These are phyloP conservation scores for Pythium grandisporangium DNA, from an alignment of 352 stramenopile species.

Conservation along the genomic window DNA sequence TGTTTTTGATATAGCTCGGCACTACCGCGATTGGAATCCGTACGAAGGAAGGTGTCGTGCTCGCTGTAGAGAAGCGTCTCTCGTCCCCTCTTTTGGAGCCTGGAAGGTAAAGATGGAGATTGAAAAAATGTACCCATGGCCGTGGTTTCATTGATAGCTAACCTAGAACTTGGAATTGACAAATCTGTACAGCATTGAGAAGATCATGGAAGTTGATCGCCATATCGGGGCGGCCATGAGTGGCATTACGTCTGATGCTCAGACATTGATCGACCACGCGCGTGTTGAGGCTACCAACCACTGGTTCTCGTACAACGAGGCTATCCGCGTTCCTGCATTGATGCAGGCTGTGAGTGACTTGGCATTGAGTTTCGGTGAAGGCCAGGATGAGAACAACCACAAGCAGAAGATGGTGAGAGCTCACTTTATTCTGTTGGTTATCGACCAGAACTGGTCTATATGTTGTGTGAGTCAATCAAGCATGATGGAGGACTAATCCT, in stretches of 20 bases:
- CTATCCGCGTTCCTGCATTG: conserved; percentile 96
- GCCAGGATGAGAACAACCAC: conserved; percentile 91
- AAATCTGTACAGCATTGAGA: conserved; percentile 95
- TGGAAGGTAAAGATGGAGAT: conserved; percentile 31
- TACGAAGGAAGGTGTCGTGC: conserved; percentile 96
- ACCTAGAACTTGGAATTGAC: no score
- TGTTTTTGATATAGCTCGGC: conserved; percentile 86
- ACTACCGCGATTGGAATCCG: conserved; percentile 97
- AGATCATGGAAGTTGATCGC: conserved; percentile 99
- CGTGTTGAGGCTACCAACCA: conserved; percentile 98
- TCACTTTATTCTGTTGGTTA: neutral
- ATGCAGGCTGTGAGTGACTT: conserved; percentile 98
- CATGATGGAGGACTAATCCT: no score
- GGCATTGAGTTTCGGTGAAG: conserved; percentile 93
- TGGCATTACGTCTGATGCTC: conserved; percentile 96
- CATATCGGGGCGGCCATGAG: conserved; percentile 98
- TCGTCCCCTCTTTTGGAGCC: conserved; percentile 95
- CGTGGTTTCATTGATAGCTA: no score
- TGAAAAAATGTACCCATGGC: no score
- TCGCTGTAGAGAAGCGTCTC: conserved; percentile 98
- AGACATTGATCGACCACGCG: conserved; percentile 98
- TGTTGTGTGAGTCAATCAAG: no score
- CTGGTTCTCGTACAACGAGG: conserved; percentile 97
- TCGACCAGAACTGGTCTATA: no score
- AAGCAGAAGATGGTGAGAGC: conserved; percentile 91